Percentiles rank a stretch among this genome's conserved stretches.
Conservation (phyloP, 345 rosid species). For the Aegle marmelos region DNA sequence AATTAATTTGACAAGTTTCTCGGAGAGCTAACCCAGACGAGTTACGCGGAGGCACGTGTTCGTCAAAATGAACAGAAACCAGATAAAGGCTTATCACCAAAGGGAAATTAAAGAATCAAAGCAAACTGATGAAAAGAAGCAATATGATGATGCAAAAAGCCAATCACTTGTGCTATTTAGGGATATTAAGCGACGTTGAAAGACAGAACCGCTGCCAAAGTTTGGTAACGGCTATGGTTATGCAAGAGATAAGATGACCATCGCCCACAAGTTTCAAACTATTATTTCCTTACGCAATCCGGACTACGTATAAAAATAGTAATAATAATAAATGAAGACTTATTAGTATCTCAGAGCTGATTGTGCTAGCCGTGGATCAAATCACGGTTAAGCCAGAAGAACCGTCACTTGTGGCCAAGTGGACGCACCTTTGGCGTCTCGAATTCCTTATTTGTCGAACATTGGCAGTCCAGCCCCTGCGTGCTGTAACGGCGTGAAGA, state of each 20-base stretch:
- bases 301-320: neutral
- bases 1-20: neutral
- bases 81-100: neutral
- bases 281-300: neutral
- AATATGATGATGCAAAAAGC: neutral
- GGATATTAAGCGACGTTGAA: neutral
- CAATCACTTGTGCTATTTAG: neutral
- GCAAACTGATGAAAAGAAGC: neutral
- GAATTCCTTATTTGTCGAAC: neutral
- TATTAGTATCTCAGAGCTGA: neutral
- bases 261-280: no score
- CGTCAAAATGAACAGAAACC: neutral
- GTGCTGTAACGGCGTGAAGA: constrained; percentile 2
- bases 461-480: neutral
- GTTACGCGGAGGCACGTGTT: no score
- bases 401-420: neutral
- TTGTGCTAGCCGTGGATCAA: neutral
- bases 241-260: no score
- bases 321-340: neutral
- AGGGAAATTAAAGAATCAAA: neutral
- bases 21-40: neutral
- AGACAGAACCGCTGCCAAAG: neutral
- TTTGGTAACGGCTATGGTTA: neutral
- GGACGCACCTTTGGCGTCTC: neutral
- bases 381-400: neutral